Evolutionary conservation across 1,139 yeast genomes (phyloP), one percentile per base, ranked within the genome.

Genomic region (Tardiomyces blankii): DNA sequence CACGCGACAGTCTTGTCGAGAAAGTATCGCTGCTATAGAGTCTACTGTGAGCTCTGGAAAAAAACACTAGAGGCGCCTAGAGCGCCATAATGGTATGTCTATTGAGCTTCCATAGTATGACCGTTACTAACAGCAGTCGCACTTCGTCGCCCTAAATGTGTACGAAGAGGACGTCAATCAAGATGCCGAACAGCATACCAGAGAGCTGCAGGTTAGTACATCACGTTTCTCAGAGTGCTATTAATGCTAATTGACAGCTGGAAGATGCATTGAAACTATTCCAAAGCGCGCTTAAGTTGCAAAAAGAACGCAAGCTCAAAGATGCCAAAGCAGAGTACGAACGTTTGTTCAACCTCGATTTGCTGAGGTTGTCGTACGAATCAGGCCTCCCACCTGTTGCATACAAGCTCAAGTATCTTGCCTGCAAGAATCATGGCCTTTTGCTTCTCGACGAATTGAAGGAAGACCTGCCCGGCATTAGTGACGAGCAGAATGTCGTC

Each of bases 201-300:
- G 95, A 46, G 98, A 91, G 57, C 64, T 77, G n/a, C 82, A 72
- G 60, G 35, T 30, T 5, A 30, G 35, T 30, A 30, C 35, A 73
- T 67, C 48, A 35, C 66, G 54, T 18, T 12, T 6, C 13, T 7
- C 19, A 14, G 13, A 42, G 5, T 12, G 2, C 1, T 13, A 18
- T 7, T 7, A 9, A 30, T 40, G 43, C 42, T 30, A 13, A n/a
- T 16, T 7, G 8, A 30, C 35, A 30, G 35, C 80, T 91, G 16
- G 98, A 93, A 63, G 85, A 83, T 58, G 95, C 95, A 2, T 82
- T 83, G 61, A 78, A 78, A 54, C 65, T 80, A 14, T 87, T 83
- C 60, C 88, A 87, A 54, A 64, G 67, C 27, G 96, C 96, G 0
- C 66, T 93, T 38, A 62, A 64, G 12, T 66, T 68, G 12, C 94